Conservation (phyloP, 2,329 filamentous ascomycete genomes). For the Exophiala oligosperma region DNA sequence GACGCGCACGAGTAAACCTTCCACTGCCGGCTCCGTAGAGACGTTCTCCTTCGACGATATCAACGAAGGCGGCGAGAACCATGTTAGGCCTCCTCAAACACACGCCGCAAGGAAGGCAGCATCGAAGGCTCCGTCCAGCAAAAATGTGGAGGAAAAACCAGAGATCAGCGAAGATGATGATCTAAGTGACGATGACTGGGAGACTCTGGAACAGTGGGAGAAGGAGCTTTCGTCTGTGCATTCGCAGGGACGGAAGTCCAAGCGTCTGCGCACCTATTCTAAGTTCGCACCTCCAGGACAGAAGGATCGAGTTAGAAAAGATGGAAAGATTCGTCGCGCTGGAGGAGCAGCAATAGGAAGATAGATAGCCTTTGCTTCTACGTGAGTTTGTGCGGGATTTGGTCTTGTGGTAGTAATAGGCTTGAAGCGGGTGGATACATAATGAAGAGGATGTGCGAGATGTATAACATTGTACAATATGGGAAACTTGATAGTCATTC, state of each 20-base stretch:
- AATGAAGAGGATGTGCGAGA: not conserved
- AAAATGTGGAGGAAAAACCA: not conserved
- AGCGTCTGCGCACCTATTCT: not conserved
- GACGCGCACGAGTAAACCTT: too few relatives aligned
- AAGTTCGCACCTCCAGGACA: not conserved
- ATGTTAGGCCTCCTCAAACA: not conserved
- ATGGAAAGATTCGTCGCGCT: not conserved
- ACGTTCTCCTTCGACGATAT: not conserved
- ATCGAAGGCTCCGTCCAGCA: not conserved
- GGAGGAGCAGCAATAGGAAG: not conserved
- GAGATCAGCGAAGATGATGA: not conserved
- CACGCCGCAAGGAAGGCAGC: not conserved
- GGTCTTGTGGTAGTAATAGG: not conserved
- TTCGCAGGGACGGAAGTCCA: not conserved
- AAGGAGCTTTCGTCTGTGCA: not conserved
- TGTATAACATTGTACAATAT: not conserved
- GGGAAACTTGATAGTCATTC: not conserved
- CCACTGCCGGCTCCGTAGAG: not conserved
- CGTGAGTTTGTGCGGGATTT: too few relatives aligned
- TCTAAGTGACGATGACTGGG: not conserved
- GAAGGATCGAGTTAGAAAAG: not conserved
- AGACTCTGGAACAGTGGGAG: not conserved
- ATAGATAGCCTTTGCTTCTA: too few relatives aligned
- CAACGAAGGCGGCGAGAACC: not conserved
- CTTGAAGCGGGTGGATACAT: too few relatives aligned